Conservation (phyloP, 768 basidiomycete genomes). For the Calocybe gangraenosa region DNA sequence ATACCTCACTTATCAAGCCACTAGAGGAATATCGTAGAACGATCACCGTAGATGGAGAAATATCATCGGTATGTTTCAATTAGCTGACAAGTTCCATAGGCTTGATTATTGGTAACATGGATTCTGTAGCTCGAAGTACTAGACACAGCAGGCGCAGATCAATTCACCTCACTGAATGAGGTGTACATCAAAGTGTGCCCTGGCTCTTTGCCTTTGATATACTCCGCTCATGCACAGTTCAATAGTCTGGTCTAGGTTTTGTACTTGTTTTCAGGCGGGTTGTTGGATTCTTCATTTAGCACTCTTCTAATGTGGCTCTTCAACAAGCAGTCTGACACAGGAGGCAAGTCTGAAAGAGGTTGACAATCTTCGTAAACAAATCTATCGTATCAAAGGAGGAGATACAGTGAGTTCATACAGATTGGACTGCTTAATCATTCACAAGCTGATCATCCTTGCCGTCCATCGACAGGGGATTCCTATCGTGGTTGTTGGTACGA, state of each 20-base stretch:
- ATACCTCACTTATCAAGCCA: constrained; percentile 9
- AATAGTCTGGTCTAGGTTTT: constrained; percentile 71
- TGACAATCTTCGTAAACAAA: constrained; percentile 76
- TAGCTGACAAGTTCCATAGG: not conserved
- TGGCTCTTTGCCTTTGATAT: not conserved
- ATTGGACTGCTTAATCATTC: not conserved
- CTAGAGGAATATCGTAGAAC: constrained; percentile 70
- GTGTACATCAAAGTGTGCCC: constrained; percentile 68
- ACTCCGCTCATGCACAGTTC: constrained; percentile 3
- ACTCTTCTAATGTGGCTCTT: constrained; percentile 6
- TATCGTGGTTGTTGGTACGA: constrained; percentile 84
- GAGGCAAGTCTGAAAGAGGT: constrained; percentile 80
- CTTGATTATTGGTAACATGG: constrained; percentile 5
- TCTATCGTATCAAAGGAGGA: constrained; percentile 73
- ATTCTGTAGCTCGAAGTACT: constrained; percentile 64
- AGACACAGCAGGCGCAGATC: constrained; percentile 85
- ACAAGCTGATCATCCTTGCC: constrained; percentile 5
- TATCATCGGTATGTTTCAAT: constrained; percentile 47
- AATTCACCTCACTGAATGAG: constrained; percentile 78
- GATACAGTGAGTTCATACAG: constrained; percentile 41
- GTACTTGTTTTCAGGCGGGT: constrained; percentile 76
- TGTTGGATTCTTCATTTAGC: not conserved
- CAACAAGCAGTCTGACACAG: constrained; percentile 62
- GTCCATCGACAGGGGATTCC: constrained; percentile 48
- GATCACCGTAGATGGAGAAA: constrained; percentile 62